Evolutionary conservation across 148 eudicot species (phyloP).

Genomic region (Gaultheria prostrata): DNA sequence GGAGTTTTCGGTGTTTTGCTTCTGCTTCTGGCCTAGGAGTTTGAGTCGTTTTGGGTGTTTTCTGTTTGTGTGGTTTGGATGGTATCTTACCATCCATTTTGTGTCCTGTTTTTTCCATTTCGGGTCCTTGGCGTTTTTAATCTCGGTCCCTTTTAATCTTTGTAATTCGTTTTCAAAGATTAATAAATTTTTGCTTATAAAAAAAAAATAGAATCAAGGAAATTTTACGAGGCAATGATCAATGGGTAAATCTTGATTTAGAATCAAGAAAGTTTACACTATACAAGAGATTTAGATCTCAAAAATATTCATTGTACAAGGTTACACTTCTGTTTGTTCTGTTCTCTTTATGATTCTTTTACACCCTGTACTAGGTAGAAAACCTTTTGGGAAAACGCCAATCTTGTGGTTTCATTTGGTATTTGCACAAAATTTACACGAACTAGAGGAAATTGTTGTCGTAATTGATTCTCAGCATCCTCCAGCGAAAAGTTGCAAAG

Average conservation of each 20-base stretch:
- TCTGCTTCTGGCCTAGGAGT: no score
- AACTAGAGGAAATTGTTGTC: background rate
- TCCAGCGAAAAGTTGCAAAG: background rate
- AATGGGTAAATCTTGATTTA: background rate
- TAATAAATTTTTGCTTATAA: no score
- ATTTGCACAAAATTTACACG: background rate
- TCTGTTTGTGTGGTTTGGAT: no score
- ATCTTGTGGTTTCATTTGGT: background rate
- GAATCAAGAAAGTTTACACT: background rate
- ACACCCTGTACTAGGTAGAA: background rate
- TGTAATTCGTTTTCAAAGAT: no score
- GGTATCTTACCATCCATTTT: no score
- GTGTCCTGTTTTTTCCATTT: no score
- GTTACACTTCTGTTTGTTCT: background rate
- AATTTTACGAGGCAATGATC: background rate
- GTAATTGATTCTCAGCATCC: background rate
- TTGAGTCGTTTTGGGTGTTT: no score
- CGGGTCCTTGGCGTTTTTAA: no score
- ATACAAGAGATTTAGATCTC: background rate
- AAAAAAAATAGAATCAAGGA: background rate
- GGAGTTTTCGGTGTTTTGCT: no score
- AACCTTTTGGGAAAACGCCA: background rate
- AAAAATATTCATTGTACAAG: background rate
- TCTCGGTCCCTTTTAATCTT: no score
- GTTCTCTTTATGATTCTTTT: background rate